Evolutionary conservation across 139 green algal species (phyloP).

Genomic region (Klebsormidium nitens): DNA sequence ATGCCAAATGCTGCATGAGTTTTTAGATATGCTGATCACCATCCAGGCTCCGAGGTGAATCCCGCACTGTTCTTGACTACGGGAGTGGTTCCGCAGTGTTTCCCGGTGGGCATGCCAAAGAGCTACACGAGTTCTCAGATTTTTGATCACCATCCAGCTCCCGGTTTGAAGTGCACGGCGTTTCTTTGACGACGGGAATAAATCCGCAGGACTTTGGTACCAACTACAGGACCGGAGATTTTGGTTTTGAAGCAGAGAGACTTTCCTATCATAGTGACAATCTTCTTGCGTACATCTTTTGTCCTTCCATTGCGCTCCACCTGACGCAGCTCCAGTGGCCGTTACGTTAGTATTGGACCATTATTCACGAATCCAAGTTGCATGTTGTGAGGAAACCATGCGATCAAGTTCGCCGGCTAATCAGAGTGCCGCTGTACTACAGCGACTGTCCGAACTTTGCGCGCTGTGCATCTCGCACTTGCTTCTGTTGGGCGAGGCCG

Average conservation of each 20-base stretch:
- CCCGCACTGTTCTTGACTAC: not conserved
- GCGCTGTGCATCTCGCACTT: constrained; percentile 9
- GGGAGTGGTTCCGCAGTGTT: not conserved
- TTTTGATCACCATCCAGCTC: no score
- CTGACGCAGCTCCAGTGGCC: not conserved
- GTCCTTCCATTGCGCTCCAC: not conserved
- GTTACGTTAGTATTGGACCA: no score
- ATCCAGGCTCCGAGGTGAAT: not conserved
- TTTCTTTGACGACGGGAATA: no score
- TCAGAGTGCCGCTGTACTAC: not conserved
- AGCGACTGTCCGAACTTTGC: constrained; percentile 11
- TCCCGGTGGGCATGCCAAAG: not conserved
- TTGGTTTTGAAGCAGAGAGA: no score
- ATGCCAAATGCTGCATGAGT: not conserved
- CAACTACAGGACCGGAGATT: no score
- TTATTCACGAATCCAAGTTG: no score
- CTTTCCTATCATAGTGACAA: constrained; percentile 1
- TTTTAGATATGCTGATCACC: not conserved
- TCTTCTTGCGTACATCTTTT: not conserved
- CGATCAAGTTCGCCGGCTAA: no score
- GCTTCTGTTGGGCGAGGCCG: constrained; percentile 4
- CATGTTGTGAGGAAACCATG: no score
- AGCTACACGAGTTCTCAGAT: no score
- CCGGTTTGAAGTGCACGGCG: no score
- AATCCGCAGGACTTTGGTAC: no score